phyloP scores from a whole-genome alignment of 2,329 filamentous ascomycete species.

The Chaetothyriales sp. region DNA sequence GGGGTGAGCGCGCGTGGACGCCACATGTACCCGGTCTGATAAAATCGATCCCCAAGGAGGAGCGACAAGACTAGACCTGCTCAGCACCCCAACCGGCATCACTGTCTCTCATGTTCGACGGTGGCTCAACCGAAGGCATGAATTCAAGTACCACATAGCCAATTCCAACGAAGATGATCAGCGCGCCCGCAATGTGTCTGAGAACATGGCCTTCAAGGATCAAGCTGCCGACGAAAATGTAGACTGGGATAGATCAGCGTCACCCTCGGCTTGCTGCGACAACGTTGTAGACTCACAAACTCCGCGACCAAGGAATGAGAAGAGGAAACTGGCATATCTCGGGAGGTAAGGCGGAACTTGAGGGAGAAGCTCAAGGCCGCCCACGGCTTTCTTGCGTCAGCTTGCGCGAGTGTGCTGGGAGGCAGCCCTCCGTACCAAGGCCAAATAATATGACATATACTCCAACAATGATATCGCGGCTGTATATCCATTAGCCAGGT shows the following conservation, averaged over 20 bases:
- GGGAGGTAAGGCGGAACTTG: conserved; percentile 83
- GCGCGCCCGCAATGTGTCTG: conserved; percentile 60
- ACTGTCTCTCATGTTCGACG: conserved; percentile 67
- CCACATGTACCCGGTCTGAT: background rate
- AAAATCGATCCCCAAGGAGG: too few relatives aligned
- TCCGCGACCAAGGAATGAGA: conserved; percentile 91
- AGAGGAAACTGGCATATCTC: conserved; percentile 92
- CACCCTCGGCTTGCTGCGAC: background rate
- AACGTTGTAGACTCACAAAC: conserved; percentile 53
- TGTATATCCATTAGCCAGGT: conserved; percentile 24
- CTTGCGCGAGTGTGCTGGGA: background rate
- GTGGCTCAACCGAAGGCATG: conserved; percentile 64
- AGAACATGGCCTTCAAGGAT: conserved; percentile 55
- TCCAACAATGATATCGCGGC: conserved; percentile 63
- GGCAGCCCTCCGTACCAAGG: conserved; percentile 44
- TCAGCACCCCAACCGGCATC: conserved; percentile 65
- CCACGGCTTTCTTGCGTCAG: conserved; percentile 42
- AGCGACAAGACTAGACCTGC: conserved; percentile 44
- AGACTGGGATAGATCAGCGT: conserved; percentile 47
- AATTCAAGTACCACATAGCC: conserved; percentile 65
- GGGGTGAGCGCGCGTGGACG: background rate
- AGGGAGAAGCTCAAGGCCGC: conserved; percentile 63
- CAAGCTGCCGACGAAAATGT: conserved; percentile 85
- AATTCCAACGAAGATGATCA: conserved; percentile 66
- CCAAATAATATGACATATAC: conserved; percentile 86